Evolutionary conservation across 306 rosid genomes (phyloP).

Genomic region (Gastrolobium villosum): DNA sequence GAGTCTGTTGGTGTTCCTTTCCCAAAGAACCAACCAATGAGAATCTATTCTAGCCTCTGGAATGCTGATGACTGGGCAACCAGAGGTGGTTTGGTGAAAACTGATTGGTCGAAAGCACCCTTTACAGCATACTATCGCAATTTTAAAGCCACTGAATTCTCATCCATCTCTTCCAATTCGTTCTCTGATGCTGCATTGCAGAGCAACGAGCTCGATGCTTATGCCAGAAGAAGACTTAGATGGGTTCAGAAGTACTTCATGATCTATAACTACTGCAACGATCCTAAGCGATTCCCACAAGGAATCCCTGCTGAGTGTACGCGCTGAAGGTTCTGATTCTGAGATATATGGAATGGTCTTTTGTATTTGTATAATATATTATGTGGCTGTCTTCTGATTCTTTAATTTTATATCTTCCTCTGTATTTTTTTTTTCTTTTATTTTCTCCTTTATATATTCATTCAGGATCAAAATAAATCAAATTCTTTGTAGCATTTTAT

Average conservation of each 20-base stretch:
- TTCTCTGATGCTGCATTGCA: conserved; percentile 56
- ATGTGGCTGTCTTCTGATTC: conserved; percentile 41
- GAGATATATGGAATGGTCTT: background rate
- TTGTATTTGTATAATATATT: conserved; percentile 30
- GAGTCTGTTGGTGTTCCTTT: conserved; percentile 75
- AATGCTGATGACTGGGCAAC: conserved; percentile 90
- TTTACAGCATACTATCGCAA: conserved; percentile 86
- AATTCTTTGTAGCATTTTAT: conserved; percentile 26
- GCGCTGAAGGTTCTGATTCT: conserved; percentile 43
- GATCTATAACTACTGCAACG: conserved; percentile 87
- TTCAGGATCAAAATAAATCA: conserved; percentile 42
- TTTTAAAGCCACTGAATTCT: conserved; percentile 59
- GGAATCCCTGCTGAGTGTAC: conserved; percentile 78
- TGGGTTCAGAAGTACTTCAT: conserved; percentile 93
- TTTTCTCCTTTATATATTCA: background rate
- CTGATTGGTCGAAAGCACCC: conserved; percentile 89
- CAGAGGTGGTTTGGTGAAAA: conserved; percentile 85
- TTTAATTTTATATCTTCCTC: conserved; percentile 32
- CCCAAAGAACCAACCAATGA: conserved; percentile 83
- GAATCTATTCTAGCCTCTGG: conserved; percentile 83
- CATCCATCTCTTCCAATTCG: conserved; percentile 49
- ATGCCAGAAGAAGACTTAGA: conserved; percentile 75
- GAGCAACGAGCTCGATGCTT: conserved; percentile 72
- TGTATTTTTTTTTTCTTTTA: background rate
- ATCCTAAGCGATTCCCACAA: conserved; percentile 76